Evolutionary conservation across 129 eudicot genomes (phyloP).

Genomic region (Oenanthe sinensis): DNA sequence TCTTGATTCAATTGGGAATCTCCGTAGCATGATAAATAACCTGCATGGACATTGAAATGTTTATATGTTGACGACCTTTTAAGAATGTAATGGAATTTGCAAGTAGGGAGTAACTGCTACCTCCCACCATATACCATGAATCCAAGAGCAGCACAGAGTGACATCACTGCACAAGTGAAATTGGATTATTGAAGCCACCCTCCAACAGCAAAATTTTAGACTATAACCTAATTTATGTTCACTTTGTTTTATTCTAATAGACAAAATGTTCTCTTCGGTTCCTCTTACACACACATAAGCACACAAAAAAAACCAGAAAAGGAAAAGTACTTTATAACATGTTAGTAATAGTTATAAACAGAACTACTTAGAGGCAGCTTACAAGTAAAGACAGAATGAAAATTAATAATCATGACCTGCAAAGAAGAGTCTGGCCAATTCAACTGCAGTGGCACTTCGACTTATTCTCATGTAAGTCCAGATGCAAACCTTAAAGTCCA

Average conservation of each 20-base stretch:
- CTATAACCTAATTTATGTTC: background rate
- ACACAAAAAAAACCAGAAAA: background rate
- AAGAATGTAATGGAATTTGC: background rate
- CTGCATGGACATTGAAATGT: constrained; percentile 18
- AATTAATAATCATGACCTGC: constrained; percentile 29
- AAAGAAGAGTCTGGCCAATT: constrained; percentile 46
- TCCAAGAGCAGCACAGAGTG: constrained; percentile 65
- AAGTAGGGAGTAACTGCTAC: constrained; percentile 18
- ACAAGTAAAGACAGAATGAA: background rate
- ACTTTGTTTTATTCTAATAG: background rate
- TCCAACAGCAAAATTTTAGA: constrained; percentile 1
- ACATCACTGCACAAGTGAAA: constrained; percentile 44
- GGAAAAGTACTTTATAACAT: background rate
- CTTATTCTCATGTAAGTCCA: constrained; percentile 48
- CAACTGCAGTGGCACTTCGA: constrained; percentile 29
- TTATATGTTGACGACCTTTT: background rate
- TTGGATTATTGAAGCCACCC: background rate
- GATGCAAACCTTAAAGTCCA: constrained; percentile 31
- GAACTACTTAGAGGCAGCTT: background rate
- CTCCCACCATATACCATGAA: constrained; percentile 77
- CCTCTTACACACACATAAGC: background rate
- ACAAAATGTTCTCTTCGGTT: background rate
- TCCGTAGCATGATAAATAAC: constrained; percentile 56
- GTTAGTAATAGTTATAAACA: background rate
- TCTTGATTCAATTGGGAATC: constrained; percentile 73